Percentiles rank a stretch among this genome's conserved stretches.
phyloP scores from a whole-genome alignment of 257 asterid genomes.

The Solanum virginianum region DNA sequence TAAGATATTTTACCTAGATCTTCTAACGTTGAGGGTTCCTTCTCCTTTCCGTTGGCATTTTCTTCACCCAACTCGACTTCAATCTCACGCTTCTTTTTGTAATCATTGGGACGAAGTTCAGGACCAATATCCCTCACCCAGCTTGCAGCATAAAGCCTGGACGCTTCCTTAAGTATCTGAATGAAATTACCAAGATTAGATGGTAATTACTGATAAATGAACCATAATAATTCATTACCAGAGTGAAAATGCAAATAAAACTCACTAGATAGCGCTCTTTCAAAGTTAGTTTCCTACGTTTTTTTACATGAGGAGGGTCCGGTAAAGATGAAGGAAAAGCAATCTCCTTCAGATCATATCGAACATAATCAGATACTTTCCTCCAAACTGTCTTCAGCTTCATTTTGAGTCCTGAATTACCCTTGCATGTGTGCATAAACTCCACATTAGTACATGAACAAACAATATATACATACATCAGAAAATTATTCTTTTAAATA shows the following conservation, averaged over 20 bases:
- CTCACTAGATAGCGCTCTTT: constrained; percentile 66
- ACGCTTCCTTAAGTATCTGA: constrained; percentile 81
- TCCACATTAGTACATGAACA: not conserved
- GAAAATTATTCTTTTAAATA: too few relatives aligned
- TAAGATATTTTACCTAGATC: constrained; percentile 66
- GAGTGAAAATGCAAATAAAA: not conserved
- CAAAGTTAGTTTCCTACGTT: constrained; percentile 47
- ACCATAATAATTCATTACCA: not conserved
- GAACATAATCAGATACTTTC: constrained; percentile 56
- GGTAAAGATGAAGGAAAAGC: constrained; percentile 90
- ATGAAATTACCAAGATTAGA: not conserved
- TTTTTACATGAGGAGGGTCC: constrained; percentile 70
- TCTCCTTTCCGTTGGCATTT: constrained; percentile 16
- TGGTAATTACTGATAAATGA: not conserved
- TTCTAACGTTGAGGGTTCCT: constrained; percentile 74
- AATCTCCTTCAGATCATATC: constrained; percentile 83
- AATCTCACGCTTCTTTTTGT: constrained; percentile 38
- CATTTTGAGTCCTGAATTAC: constrained; percentile 17
- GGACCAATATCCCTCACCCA: constrained; percentile 97
- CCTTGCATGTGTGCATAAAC: not conserved
- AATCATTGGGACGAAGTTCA: constrained; percentile 66
- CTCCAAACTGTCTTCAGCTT: constrained; percentile 53
- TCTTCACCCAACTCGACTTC: constrained; percentile 13
- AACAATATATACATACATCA: not conserved
- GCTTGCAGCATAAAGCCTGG: constrained; percentile 72